phyloP scores from a whole-genome alignment of 2,329 filamentous ascomycete species.

The Colletotrichum australisinense region DNA sequence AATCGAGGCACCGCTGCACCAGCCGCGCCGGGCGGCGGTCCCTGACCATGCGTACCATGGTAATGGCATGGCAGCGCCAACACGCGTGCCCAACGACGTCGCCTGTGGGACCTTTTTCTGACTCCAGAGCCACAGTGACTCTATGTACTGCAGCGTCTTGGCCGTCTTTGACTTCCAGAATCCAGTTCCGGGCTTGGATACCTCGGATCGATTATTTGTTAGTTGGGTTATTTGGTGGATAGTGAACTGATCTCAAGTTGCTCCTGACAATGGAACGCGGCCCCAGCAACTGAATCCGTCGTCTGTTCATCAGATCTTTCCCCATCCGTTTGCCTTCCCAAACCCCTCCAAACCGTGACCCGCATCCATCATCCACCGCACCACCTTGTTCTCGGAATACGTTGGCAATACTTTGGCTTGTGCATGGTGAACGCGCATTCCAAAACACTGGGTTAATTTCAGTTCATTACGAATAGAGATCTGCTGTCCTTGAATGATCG shows the following conservation, averaged over 20 bases:
- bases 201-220: not conserved
- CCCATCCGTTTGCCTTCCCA: constrained; percentile 26
- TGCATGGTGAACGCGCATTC: constrained; percentile 12
- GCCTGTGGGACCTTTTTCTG: constrained; percentile 17
- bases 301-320: constrained; percentile 29
- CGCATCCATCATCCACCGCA: constrained; percentile 8
- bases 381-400: constrained; percentile 6
- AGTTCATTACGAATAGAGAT: constrained; percentile 2
- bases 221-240: constrained; percentile 1
- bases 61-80: constrained; percentile 24
- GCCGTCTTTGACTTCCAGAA: not conserved
- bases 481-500: constrained; percentile 1
- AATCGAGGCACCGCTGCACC: constrained; percentile 22
- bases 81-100: constrained; percentile 31
- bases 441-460: constrained; percentile 11
- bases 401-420: constrained; percentile 2
- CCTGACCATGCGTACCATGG: constrained; percentile 6
- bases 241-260: not conserved
- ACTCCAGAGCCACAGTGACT: constrained; percentile 3
- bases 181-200: not conserved
- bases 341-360: constrained; percentile 14
- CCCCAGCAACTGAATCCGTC: constrained; percentile 13
- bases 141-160: not conserved
- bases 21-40: constrained; percentile 18
- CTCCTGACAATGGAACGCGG: not conserved